These are phyloP conservation scores for Claviceps sp. DNA, from an alignment of 2,329 filamentous ascomycete genomes.

Conservation along the genomic window DNA sequence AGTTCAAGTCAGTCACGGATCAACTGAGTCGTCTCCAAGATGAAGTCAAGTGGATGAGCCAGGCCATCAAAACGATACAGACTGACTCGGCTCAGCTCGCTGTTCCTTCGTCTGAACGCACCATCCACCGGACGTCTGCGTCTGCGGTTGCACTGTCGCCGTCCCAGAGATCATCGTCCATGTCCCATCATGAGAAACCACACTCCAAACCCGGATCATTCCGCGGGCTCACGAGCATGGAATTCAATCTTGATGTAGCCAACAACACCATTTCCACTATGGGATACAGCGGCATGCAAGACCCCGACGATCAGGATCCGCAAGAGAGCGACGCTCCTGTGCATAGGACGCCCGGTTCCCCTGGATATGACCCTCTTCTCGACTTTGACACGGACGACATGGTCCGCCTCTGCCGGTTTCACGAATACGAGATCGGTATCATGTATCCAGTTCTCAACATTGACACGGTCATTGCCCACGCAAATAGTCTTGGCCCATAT, in stretches of 20 bases:
- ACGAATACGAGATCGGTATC: slow-evolving; percentile 80
- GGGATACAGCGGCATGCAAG: slow-evolving; percentile 60
- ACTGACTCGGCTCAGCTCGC: slow-evolving; percentile 32
- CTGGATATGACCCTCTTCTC: slow-evolving; percentile 61
- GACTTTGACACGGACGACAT: slow-evolving; percentile 67
- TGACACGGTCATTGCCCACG: slow-evolving; percentile 55
- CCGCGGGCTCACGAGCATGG: slow-evolving; percentile 72
- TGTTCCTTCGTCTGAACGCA: slow-evolving; percentile 29
- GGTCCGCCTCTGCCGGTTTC: slow-evolving; percentile 60
- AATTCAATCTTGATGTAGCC: slow-evolving; percentile 76
- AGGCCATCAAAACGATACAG: slow-evolving; percentile 56
- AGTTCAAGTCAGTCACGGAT: slow-evolving; percentile 69
- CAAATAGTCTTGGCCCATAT: slow-evolving; percentile 55
- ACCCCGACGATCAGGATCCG: slow-evolving; percentile 44
- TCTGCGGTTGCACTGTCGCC: slow-evolving; percentile 26
- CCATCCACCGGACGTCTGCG: slow-evolving; percentile 18
- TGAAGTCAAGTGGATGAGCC: slow-evolving; percentile 67
- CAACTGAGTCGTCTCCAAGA: slow-evolving; percentile 68
- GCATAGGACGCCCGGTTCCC: slow-evolving; percentile 19
- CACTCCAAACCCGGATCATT: slow-evolving; percentile 52
- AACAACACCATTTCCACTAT: slow-evolving; percentile 79
- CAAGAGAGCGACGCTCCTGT: slow-evolving; percentile 9
- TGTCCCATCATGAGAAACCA: slow-evolving; percentile 29
- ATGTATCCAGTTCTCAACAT: slow-evolving; percentile 86
- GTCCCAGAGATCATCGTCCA: slow-evolving; percentile 25